These are phyloP conservation scores for Daldinia vernicosa DNA, from an alignment of 495 filamentous ascomycete genomes.

Conservation along the genomic window DNA sequence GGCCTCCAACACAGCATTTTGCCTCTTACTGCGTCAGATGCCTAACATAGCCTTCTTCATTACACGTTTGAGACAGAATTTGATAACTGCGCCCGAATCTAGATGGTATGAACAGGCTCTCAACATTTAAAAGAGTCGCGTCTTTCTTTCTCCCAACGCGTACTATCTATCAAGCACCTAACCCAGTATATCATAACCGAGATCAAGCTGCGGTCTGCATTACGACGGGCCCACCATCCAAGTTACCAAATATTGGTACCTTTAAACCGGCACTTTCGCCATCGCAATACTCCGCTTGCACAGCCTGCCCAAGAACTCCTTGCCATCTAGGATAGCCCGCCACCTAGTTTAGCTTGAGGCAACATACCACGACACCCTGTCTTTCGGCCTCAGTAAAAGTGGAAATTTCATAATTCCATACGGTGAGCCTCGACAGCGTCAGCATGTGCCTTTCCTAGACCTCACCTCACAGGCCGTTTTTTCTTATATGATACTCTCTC, in stretches of 20 bases:
- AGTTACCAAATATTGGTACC: slow-evolving; percentile 9
- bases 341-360: neutral
- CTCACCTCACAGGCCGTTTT: slow-evolving; percentile 12
- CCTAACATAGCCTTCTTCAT: slow-evolving; percentile 29
- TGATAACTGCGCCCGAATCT: slow-evolving; percentile 9
- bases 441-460: slow-evolving; percentile 24
- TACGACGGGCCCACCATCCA: slow-evolving; percentile 14
- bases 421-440: slow-evolving; percentile 14
- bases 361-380: neutral
- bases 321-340: slow-evolving; percentile 15
- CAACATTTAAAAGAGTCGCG: slow-evolving; percentile 8
- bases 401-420: slow-evolving; percentile 16
- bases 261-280: slow-evolving; percentile 9
- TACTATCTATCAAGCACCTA: neutral
- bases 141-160: neutral
- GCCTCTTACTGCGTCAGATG: slow-evolving; percentile 20
- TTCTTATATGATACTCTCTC: slow-evolving; percentile 27
- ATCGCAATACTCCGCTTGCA: slow-evolving; percentile 22
- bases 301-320: slow-evolving; percentile 23
- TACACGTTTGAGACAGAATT: slow-evolving; percentile 17
- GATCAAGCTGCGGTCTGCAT: slow-evolving; percentile 8
- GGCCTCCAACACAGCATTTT: slow-evolving; percentile 32
- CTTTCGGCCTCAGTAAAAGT: slow-evolving; percentile 17
- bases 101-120: slow-evolving; percentile 14
- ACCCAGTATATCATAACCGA: neutral